Evolutionary conservation across 306 rosid genomes (phyloP), one percentile per base, ranked within the genome.

Genomic region (Senna siamea): DNA sequence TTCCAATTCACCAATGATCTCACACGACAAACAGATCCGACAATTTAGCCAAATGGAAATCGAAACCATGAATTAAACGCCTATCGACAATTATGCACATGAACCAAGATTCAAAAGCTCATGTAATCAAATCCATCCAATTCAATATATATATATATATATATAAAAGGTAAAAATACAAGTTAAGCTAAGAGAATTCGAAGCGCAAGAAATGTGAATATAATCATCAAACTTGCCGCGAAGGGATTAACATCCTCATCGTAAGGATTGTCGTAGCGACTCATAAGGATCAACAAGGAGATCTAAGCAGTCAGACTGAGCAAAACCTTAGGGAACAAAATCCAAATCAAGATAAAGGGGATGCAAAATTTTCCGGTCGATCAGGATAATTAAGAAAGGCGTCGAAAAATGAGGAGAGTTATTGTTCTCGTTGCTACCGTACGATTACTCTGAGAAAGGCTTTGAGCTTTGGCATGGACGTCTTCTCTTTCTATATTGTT

Each of bases 241-340:
- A 91, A 91, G 53, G 97, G 96, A 84, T 89, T 91, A 64, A 91
- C 89, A 30, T 87, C 89, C 0, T 89, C 97, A 0, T 87, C 89
- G 74, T 84, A 91, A 62, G 95, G 93, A 63, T 91, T 91, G 55
- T 89, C 91, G 84, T 69, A 77, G 64, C 63, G 81, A 81, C 80
- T 68, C 95, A 87, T 91, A 70, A 75, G 77, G 28, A 43, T 51
- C 44, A 65, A 82, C 9, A 79, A 32, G 62, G 69, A 64, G 77
- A 85, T 83, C 76, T 65, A 56, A 60, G 60, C 17, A 57, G 12
- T 41, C 51, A 52, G 68, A 32, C 37, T 54, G 34, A 32, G 30
- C 30, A 26, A 26, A 26, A 26, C 30, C 30, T 3, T 26, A 1
- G 67, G 34, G 79, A 50, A 59, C 54, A 23, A 53, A 60, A 74